These are phyloP conservation scores for Mortierella sp. DNA, from an alignment of 371 early-diverging fungal genomes.

Conservation along the genomic window DNA sequence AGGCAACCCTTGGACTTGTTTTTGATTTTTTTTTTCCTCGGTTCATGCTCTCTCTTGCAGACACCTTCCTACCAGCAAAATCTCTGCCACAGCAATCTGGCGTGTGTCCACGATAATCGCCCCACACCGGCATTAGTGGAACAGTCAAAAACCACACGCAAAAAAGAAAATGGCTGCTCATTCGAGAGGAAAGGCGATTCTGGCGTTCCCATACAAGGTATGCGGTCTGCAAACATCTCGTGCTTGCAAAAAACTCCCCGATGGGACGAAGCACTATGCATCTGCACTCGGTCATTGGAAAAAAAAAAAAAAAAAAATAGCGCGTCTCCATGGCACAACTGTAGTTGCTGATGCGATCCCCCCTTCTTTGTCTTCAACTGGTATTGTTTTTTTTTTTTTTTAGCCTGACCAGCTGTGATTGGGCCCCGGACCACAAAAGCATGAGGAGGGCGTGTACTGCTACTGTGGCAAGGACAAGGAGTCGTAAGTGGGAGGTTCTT, in stretches of 20 bases:
- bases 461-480: slow-evolving; percentile 70
- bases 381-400: background rate
- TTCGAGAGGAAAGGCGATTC: slow-evolving; percentile 19
- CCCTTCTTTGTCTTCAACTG: background rate
- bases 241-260: background rate
- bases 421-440: slow-evolving; percentile 42
- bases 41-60: too few species aligned
- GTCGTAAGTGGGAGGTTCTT: slow-evolving; percentile 43
- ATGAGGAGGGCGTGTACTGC: slow-evolving; percentile 67
- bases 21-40: too few species aligned
- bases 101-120: too few species aligned
- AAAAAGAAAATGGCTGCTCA: slow-evolving; percentile 22
- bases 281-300: background rate
- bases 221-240: background rate
- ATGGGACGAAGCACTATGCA: background rate
- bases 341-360: too few species aligned
- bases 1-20: too few species aligned
- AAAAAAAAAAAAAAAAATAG: background rate
- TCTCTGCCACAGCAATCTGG: too few species aligned
- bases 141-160: too few species aligned
- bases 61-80: too few species aligned
- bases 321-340: slow-evolving; percentile 5
- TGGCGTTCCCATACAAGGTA: slow-evolving; percentile 44
- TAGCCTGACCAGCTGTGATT: slow-evolving; percentile 37
- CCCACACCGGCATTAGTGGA: too few species aligned